These are phyloP conservation scores for Rhynchospora breviuscula DNA, from an alignment of 176 grass and related monocot genomes.

Conservation along the genomic window DNA sequence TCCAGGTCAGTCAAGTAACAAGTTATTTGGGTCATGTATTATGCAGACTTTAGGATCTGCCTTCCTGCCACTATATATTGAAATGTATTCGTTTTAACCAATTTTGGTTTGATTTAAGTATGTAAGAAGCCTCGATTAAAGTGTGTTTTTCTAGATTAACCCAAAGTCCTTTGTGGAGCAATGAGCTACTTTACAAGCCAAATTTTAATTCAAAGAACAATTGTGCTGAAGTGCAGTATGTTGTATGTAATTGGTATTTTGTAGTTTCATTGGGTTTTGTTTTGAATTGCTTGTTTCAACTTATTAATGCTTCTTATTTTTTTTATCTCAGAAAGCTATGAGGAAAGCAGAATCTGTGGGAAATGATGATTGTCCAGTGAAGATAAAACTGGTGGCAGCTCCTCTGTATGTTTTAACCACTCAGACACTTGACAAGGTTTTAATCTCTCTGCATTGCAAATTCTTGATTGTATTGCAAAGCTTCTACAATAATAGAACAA, in stretches of 20 bases:
- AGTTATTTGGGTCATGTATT: neutral
- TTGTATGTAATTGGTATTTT: neutral
- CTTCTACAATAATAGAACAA: neutral
- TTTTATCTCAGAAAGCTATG: conserved; percentile 60
- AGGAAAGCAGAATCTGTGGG: conserved; percentile 77
- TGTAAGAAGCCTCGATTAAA: neutral
- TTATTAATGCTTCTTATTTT: neutral
- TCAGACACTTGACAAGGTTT: conserved; percentile 86
- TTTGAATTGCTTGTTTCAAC: neutral
- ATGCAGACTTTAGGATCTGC: neutral
- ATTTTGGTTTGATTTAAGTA: neutral
- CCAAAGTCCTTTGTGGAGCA: neutral
- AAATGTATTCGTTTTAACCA: neutral
- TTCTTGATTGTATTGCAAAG: neutral
- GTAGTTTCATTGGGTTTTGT: neutral
- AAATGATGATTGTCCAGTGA: conserved; percentile 75
- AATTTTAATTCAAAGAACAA: neutral
- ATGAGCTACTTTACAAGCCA: neutral
- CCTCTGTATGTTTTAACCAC: conserved; percentile 90
- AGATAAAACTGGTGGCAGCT: conserved; percentile 85
- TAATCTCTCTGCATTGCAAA: neutral
- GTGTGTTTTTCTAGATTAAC: neutral
- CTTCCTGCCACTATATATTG: neutral
- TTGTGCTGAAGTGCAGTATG: neutral
- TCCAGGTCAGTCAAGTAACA: neutral